Conservation (phyloP, 768 basidiomycete species). For the Amanita pseudoporphyria region DNA sequence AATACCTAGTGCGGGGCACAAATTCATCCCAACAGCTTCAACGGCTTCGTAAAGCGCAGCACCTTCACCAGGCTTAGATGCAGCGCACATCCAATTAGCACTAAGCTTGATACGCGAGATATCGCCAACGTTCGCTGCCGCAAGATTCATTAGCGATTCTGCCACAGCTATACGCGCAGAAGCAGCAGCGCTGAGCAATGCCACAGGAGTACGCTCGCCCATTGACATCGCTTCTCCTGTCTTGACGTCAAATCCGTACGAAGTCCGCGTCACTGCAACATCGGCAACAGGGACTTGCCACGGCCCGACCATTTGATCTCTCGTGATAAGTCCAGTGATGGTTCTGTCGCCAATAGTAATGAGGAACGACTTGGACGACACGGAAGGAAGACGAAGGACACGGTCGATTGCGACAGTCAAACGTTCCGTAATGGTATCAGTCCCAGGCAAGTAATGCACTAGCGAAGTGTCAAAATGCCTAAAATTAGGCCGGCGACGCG, state of each 20-base stretch:
- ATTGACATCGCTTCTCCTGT: constrained; percentile 97
- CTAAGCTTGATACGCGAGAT: constrained; percentile 83
- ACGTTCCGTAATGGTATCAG: constrained; percentile 31
- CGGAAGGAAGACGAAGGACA: constrained; percentile 83
- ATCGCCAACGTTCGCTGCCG: constrained; percentile 64
- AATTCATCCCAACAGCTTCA: constrained; percentile 81
- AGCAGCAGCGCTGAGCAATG: constrained; percentile 78
- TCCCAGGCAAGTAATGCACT: constrained; percentile 47
- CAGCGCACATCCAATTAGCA: constrained; percentile 99
- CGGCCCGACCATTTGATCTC: constrained; percentile 99
- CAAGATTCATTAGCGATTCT: constrained; percentile 87
- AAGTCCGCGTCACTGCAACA: constrained; percentile 90
- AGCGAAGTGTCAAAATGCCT: constrained; percentile 66
- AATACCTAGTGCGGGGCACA: constrained; percentile 88
- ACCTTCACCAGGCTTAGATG: constrained; percentile 83
- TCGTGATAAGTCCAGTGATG: constrained; percentile 87
- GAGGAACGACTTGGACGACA: constrained; percentile 94
- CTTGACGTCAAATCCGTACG: constrained; percentile 82
- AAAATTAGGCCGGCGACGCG: constrained; percentile 27
- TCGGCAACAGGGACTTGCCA: constrained; percentile 98
- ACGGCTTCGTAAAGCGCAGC: constrained; percentile 85
- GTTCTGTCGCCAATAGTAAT: constrained; percentile 97
- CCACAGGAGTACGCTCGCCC: constrained; percentile 93
- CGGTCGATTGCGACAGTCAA: constrained; percentile 63
- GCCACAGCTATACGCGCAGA: constrained; percentile 95